Base-by-base conservation (phyloP, 192 early-diverging fungal species). In the Backusella liffmaniae region DNA sequence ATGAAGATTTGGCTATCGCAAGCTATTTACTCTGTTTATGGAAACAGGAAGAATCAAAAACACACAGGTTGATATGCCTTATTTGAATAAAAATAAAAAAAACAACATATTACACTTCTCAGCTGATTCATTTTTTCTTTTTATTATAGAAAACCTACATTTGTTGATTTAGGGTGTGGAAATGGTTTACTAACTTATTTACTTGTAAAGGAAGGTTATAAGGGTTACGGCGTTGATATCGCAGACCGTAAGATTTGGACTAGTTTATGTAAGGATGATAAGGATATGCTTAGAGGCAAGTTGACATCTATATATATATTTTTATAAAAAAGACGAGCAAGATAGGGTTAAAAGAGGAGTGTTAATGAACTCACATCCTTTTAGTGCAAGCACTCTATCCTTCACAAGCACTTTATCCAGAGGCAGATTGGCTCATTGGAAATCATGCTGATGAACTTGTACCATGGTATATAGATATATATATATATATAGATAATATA, bases 381-480 rank as follows among this genome's bases (percentile, higher is more conserved):
- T 74, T 83, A 79, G 92, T 86, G 34, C 77, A 88, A 69, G 91
- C 91, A 0, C 49, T 96, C 4, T 80, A 87, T 18, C 91, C 91
- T 8, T 73, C 81, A 13, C 77, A 77, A 16, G 84, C 72, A 41
- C 66, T 53, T 26, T 90, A 86, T 62, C 81, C 83, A 8, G 82
- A 88, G 72, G 83, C 77, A 16, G 88, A 91, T 72, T 96, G 94
- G 94, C 80, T 96, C 23, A 92, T 96, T 70, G 95, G 93, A 5
- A 96, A 96, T 84, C 95, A 96, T 75, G 91, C 95, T 3, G 95
- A 96, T 78, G 95, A 96, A 77, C 84, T 96, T 35, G 92, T 92
- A 13, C 91, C 93, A 23, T 96, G 95, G 91, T 85, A 78, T 69
- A 42, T 46, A 53, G 66, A 23, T 76, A 35, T 34, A n/a, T 35